Conservation (phyloP, 2,329 filamentous ascomycete genomes). For the Saccharata proteae region DNA sequence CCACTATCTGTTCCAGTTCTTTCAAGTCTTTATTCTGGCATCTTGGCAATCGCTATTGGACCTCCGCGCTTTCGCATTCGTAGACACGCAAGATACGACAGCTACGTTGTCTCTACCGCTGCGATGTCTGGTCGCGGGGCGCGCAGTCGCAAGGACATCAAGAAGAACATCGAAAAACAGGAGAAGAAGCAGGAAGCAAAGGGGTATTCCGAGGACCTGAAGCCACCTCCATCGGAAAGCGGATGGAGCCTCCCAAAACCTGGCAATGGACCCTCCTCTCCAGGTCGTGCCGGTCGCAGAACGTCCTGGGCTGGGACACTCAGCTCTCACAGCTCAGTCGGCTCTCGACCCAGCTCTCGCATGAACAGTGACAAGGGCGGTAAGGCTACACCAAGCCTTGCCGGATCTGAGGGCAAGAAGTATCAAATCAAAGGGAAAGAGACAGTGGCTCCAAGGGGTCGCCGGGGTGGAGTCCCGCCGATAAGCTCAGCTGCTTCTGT, state of each 20-base stretch:
- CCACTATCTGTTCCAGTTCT: too few relatives aligned
- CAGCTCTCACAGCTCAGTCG: constrained; percentile 16
- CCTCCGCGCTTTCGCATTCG: too few relatives aligned
- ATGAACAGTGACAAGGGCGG: constrained; percentile 5
- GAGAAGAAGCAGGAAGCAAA: constrained; percentile 25
- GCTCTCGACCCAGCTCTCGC: constrained; percentile 3
- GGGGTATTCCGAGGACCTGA: constrained; percentile 15
- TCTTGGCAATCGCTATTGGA: too few relatives aligned
- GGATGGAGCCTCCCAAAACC: constrained; percentile 5
- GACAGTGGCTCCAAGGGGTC: constrained; percentile 24
- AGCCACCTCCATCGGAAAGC: constrained; percentile 2
- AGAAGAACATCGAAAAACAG: constrained; percentile 27
- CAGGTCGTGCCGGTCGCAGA: neutral
- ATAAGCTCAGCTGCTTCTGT: constrained; percentile 12
- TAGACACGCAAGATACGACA: too few relatives aligned
- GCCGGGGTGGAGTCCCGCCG: constrained; percentile 26
- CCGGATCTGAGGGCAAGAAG: constrained; percentile 16
- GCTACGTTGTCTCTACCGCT: too few relatives aligned
- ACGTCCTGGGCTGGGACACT: constrained; percentile 9
- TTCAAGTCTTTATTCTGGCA: too few relatives aligned
- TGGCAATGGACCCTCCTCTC: neutral
- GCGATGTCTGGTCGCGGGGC: constrained; percentile 29
- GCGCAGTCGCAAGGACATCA: constrained; percentile 26
- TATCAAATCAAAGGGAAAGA: constrained; percentile 26
- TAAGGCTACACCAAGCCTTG: constrained; percentile 3